Conservation (phyloP, 2,329 filamentous ascomycete species). For the Aureobasidium lini region DNA sequence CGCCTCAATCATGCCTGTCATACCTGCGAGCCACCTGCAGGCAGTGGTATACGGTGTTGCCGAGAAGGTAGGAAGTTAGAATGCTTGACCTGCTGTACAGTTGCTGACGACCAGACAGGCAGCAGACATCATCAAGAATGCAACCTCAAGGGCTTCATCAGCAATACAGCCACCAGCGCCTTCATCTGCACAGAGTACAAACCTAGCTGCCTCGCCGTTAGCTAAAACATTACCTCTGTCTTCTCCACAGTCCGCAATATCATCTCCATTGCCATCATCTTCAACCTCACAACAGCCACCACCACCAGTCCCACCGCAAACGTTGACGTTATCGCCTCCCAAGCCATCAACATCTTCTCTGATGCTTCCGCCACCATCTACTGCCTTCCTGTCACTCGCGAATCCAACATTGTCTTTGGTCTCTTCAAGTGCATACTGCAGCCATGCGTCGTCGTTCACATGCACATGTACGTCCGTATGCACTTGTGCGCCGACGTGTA, state of each 20-base stretch:
- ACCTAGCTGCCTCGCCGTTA: neutral
- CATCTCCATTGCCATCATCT: neutral
- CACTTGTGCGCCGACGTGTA: neutral
- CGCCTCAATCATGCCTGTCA: conserved; percentile 38
- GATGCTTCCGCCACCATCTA: neutral
- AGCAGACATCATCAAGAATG: conserved; percentile 40
- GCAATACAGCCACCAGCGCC: neutral
- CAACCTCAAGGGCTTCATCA: conserved; percentile 1
- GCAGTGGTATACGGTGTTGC: conserved; percentile 27
- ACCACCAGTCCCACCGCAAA: neutral
- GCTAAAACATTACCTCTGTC: neutral
- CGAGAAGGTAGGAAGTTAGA: conserved; percentile 33
- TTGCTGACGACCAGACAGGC: conserved; percentile 26
- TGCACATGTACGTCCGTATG: neutral
- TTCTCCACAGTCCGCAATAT: neutral
- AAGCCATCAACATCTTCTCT: neutral
- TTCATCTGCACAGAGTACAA: neutral
- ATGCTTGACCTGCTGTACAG: neutral
- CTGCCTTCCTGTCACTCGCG: neutral
- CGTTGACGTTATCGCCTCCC: neutral
- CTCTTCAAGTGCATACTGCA: neutral
- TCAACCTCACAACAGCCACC: neutral
- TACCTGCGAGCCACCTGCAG: conserved; percentile 32
- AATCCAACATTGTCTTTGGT: neutral
- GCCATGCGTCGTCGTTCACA: neutral